These are phyloP conservation scores for Pichia deserticola DNA, from an alignment of 805 yeast species.

Conservation along the genomic window DNA sequence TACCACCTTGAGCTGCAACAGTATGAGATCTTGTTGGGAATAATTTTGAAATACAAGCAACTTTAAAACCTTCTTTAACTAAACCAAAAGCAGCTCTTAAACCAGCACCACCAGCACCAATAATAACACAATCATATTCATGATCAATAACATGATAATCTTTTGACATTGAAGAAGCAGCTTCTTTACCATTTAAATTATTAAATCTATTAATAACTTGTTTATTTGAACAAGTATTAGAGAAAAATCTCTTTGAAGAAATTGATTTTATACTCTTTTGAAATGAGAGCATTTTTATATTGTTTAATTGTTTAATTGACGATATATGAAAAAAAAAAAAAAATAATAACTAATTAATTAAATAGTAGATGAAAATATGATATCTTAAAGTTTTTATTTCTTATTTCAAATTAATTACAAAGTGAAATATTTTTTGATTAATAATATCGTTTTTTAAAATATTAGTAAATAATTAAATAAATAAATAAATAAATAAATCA, in stretches of 20 bases:
- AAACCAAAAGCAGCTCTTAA: conserved; percentile 96
- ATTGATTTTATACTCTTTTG: conserved; percentile 17
- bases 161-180: conserved; percentile 47
- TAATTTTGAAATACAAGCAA: conserved; percentile 94
- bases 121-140: conserved; percentile 95
- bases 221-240: conserved; percentile 18
- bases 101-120: conserved; percentile 99
- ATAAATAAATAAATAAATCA: too few relatives aligned
- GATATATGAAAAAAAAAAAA: too few relatives aligned
- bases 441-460: too few relatives aligned
- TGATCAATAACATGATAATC: conserved; percentile 93
- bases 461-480: too few relatives aligned
- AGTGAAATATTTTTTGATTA: too few relatives aligned
- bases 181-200: conserved; percentile 41
- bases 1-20: conserved; percentile 99
- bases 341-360: too few relatives aligned
- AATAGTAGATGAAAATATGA: too few relatives aligned
- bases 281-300: conserved; percentile 18
- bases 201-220: conserved; percentile 33
- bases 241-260: conserved; percentile 24
- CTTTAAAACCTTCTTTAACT: conserved; percentile 94
- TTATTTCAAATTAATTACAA: too few relatives aligned
- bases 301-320: background rate
- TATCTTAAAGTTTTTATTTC: too few relatives aligned
- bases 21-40: conserved; percentile 99